A percentile compares a stretch with the other conserved stretches of the same genome.
Evolutionary conservation across 768 basidiomycete species (phyloP).

Genomic region (Pleurotus ostreatus): DNA sequence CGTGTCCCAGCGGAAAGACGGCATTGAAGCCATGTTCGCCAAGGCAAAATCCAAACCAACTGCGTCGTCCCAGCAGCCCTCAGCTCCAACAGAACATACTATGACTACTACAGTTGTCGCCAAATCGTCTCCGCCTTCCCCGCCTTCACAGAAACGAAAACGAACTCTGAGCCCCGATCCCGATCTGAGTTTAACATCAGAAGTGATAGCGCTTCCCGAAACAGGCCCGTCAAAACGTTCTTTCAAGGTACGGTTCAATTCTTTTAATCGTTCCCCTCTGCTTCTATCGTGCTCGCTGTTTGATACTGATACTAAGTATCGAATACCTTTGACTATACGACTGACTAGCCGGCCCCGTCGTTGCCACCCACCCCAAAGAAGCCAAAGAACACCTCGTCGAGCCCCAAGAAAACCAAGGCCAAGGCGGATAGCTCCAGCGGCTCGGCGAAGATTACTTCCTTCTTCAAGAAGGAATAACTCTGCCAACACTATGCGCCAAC

Average conservation of each 20-base stretch:
- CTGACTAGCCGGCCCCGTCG: too few relatives aligned
- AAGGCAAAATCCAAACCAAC: slow-evolving; percentile 39
- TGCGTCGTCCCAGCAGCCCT: not conserved
- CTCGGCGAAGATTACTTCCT: slow-evolving; percentile 3
- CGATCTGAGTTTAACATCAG: too few relatives aligned
- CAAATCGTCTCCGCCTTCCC: not conserved
- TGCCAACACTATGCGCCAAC: too few relatives aligned
- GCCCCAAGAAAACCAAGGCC: slow-evolving; percentile 16
- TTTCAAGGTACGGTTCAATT: too few relatives aligned
- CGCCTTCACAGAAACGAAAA: not conserved
- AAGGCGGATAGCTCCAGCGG: slow-evolving; percentile 41
- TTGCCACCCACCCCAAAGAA: not conserved
- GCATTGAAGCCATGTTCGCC: slow-evolving; percentile 79
- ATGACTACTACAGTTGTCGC: not conserved
- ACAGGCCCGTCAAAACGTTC: too few relatives aligned
- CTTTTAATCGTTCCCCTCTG: too few relatives aligned
- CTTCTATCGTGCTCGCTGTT: too few relatives aligned
- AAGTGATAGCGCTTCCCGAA: too few relatives aligned
- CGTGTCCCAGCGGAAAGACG: slow-evolving; percentile 73
- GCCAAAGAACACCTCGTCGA: not conserved
- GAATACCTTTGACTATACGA: too few relatives aligned
- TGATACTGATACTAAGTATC: too few relatives aligned
- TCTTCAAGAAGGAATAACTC: slow-evolving; percentile 1
- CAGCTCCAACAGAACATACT: not conserved
- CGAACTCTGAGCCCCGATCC: too few relatives aligned